Evolutionary conservation across 2,329 filamentous ascomycete genomes (phyloP).

Genomic region (Sporothrix humicola): DNA sequence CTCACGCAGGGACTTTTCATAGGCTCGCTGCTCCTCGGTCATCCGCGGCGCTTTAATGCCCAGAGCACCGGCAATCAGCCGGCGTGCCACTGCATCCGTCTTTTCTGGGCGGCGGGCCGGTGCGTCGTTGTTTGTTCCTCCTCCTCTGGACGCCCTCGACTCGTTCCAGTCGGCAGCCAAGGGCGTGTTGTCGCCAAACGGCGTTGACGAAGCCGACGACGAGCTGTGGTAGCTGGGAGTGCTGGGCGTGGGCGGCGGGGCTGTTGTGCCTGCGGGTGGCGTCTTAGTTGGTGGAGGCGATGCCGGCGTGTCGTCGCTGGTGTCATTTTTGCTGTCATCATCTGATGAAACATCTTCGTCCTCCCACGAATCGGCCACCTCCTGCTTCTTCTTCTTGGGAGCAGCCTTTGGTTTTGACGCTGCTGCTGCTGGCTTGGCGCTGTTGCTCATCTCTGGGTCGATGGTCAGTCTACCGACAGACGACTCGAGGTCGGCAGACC

Average conservation of each 20-base stretch:
- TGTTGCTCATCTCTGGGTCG: slow-evolving; percentile 38
- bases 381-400: slow-evolving; percentile 42
- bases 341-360: slow-evolving; percentile 65
- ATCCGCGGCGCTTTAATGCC: slow-evolving; percentile 79
- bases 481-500: slow-evolving; percentile 34
- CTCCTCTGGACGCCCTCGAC: neutral
- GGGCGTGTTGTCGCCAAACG: slow-evolving; percentile 9
- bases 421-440: neutral
- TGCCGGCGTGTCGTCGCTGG: slow-evolving; percentile 37
- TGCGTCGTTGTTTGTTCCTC: slow-evolving; percentile 15
- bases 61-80: slow-evolving; percentile 87
- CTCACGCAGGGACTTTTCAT: slow-evolving; percentile 80
- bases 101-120: slow-evolving; percentile 72
- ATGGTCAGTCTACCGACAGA: slow-evolving; percentile 44
- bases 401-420: slow-evolving; percentile 14
- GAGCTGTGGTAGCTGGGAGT: slow-evolving; percentile 54
- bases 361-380: slow-evolving; percentile 77
- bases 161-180: slow-evolving; percentile 27
- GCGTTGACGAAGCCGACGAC: slow-evolving; percentile 2
- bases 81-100: slow-evolving; percentile 85
- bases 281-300: slow-evolving; percentile 12
- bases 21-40: slow-evolving; percentile 88
- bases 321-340: slow-evolving; percentile 43
- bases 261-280: slow-evolving; percentile 42
- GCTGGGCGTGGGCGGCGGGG: slow-evolving; percentile 72